Evolutionary conservation across 2,329 filamentous ascomycete genomes (phyloP), one percentile per base, ranked within the genome.

Genomic region (Colletotrichum cuscutae): DNA sequence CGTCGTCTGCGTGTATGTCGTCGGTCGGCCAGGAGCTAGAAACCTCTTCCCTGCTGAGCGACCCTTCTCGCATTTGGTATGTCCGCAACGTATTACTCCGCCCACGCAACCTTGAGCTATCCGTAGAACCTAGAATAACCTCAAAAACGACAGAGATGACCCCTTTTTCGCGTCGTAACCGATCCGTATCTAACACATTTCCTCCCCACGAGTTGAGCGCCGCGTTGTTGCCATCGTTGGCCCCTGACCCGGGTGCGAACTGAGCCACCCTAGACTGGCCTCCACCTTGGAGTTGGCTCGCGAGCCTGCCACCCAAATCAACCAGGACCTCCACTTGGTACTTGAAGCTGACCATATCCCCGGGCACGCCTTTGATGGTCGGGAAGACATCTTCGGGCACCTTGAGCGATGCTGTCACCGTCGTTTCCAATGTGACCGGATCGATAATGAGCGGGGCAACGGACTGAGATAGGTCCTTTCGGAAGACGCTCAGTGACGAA

Each of bases 301-400:
- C 90, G 53, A 98, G 84, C 80, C 95, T 97, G 49, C 96, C 96
- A 59, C 97, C 95, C 0, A 98, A 87, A 79, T 99, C 97, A 26
- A 98, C 90, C 32, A 98, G 92, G 2, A 98, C 94, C 81, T 99
- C 97, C 24, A 98, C 89, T 76, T 95, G 94, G 79, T 99, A 98
- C 76, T 93, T 94, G 85, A 99, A 98, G 77, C 92, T 95, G 76
- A 99, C 97, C 92, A 98, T 97, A 42, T 94, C 92, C 4, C 96
- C 95, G 0, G 97, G 97, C 0, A 98, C 95, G 67, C 92, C 92
- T 32, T 91, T 91, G 74, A 98, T 98, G 2, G 95, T 98, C 0
- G 97, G 96, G 77, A 98, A 98, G 0, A 92, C 91, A 78, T 98
- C 94, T 75, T 97, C 95, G 0, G 97, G 97, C 3, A 98, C 90